phyloP scores from a whole-genome alignment of 176 grass and related monocot genomes.

The Oryza glaberrima region DNA sequence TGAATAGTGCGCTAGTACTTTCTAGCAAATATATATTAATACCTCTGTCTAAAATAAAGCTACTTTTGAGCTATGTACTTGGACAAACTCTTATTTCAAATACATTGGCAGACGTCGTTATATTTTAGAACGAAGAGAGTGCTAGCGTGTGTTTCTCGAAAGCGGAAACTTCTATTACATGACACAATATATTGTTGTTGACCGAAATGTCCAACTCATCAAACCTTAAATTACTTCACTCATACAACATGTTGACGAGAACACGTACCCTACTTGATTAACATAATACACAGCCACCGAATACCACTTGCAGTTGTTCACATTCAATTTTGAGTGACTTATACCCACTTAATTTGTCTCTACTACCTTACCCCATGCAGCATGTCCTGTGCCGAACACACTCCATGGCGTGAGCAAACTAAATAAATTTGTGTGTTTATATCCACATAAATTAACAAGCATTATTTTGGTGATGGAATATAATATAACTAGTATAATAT shows the following conservation, averaged over 20 bases:
- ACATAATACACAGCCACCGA: conserved; percentile 19
- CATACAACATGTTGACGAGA: neutral
- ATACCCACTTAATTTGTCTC: conserved; percentile 13
- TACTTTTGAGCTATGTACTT: too few relatives aligned
- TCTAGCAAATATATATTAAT: too few relatives aligned
- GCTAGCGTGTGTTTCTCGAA: too few relatives aligned
- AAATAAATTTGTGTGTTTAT: neutral
- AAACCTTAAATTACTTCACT: neutral
- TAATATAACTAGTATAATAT: neutral
- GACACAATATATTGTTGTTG: neutral
- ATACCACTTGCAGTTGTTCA: conserved; percentile 15
- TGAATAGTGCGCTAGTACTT: too few relatives aligned
- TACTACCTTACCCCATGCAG: neutral
- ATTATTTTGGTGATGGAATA: neutral
- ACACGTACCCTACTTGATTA: neutral
- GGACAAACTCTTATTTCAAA: too few relatives aligned
- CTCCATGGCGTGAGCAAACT: neutral
- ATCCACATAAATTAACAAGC: neutral
- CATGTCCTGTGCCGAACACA: conserved; percentile 21
- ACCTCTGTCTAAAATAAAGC: too few relatives aligned
- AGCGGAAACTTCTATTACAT: neutral
- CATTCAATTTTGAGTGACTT: conserved; percentile 4
- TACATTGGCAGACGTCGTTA: too few relatives aligned
- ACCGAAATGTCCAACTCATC: neutral
- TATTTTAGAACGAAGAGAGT: too few relatives aligned